These are phyloP conservation scores for Serendipita sp. DNA, from an alignment of 768 basidiomycete genomes.

Conservation along the genomic window DNA sequence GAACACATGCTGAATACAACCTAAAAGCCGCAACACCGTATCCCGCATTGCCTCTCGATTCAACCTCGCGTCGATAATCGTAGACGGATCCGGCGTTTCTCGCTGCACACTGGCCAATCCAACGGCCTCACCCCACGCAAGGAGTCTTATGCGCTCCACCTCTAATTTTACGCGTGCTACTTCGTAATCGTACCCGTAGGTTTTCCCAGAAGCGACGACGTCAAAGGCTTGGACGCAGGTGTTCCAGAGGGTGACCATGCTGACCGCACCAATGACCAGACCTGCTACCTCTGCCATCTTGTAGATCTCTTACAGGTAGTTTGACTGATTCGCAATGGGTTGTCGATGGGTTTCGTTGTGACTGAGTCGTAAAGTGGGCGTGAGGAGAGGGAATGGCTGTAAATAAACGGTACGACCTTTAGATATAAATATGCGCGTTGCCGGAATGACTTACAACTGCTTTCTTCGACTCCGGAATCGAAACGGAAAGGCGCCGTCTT, in stretches of 20 bases:
- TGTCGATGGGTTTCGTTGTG: no score
- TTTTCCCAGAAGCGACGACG: not conserved
- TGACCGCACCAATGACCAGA: not conserved
- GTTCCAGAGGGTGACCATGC: constrained; percentile 4
- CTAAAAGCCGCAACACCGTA: not conserved
- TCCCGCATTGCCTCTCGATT: not conserved
- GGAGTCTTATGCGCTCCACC: constrained; percentile 4
- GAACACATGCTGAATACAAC: not conserved
- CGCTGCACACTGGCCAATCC: not conserved
- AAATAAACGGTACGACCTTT: no score
- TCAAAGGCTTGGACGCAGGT: constrained; percentile 7
- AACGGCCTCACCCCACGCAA: constrained; percentile 1
- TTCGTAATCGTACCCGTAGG: not conserved
- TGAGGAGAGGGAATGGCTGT: no score
- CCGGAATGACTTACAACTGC: no score
- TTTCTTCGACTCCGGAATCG: no score
- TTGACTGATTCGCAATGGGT: no score
- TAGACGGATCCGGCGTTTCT: not conserved
- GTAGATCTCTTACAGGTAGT: no score
- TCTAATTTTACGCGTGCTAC: not conserved
- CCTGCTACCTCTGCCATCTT: not conserved
- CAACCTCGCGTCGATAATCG: not conserved
- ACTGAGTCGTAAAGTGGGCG: no score
- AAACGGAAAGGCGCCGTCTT: no score
- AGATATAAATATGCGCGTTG: no score